Conservation (phyloP, 192 early-diverging fungal species). For the Entomortierella parvispora region DNA sequence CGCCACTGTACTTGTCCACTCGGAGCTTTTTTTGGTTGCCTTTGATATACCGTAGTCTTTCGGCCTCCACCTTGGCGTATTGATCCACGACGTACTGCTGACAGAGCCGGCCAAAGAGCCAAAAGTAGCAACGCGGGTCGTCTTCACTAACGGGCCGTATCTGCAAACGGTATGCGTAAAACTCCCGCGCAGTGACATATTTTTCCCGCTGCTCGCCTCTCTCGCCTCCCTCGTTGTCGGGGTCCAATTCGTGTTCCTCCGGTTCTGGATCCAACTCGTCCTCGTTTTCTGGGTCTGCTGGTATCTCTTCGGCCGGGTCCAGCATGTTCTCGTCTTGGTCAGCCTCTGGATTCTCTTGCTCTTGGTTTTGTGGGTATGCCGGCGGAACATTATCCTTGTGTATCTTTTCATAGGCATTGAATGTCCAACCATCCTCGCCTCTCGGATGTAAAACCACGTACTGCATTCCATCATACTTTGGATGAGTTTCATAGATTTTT, state of each 20-base stretch:
- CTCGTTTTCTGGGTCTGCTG: no score
- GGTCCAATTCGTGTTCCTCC: neutral
- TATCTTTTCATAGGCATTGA: neutral
- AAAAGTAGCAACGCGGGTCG: neutral
- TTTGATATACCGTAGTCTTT: slow-evolving; percentile 1
- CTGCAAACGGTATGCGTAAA: slow-evolving; percentile 19
- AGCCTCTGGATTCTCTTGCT: no score
- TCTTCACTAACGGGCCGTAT: neutral
- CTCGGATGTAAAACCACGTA: slow-evolving; percentile 13
- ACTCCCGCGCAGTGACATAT: slow-evolving; percentile 2
- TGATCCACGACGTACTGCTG: slow-evolving; percentile 22
- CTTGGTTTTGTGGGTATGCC: no score
- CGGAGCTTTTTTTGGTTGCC: slow-evolving; percentile 8
- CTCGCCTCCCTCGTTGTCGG: neutral
- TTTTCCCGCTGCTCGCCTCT: no score
- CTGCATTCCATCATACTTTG: slow-evolving; percentile 6
- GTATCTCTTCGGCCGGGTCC: no score
- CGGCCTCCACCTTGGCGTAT: slow-evolving; percentile 16
- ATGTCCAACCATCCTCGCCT: slow-evolving; percentile 12
- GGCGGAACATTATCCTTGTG: no score
- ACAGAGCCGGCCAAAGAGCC: slow-evolving; percentile 4
- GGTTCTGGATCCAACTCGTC: neutral
- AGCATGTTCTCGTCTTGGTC: no score
- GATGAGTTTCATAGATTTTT: slow-evolving; percentile 3
- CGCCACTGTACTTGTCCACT: slow-evolving; percentile 2